phyloP scores from a whole-genome alignment of 306 rosid genomes.

The Abrus precatorius region DNA sequence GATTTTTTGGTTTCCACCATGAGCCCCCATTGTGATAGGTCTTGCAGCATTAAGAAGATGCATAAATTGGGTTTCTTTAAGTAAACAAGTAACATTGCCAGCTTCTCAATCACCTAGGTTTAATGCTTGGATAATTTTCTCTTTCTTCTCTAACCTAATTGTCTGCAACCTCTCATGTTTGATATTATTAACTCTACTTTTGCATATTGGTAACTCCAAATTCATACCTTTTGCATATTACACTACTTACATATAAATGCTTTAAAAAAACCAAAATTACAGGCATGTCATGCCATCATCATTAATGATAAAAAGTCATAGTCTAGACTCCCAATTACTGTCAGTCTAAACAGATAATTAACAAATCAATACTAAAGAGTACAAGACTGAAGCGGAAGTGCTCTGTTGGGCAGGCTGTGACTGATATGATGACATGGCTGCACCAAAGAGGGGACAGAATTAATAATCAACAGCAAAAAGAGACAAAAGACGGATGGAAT shows the following conservation, averaged over 20 bases:
- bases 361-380: neutral
- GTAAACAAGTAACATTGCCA: neutral
- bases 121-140: neutral
- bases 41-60: neutral
- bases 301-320: neutral
- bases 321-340: neutral
- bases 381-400: neutral
- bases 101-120: neutral
- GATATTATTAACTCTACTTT: neutral
- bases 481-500: neutral
- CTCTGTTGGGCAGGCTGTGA: neutral
- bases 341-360: neutral
- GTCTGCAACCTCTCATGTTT: slow-evolving; percentile 2
- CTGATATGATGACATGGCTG: neutral
- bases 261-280: neutral
- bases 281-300: neutral
- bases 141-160: neutral
- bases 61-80: neutral
- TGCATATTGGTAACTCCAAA: neutral
- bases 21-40: neutral
- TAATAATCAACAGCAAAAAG: neutral
- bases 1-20: too few species aligned
- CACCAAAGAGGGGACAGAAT: slow-evolving; percentile 6
- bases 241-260: neutral
- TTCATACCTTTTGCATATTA: neutral